Percentiles rank a stretch among this genome's conserved stretches.
Conservation (phyloP, 345 rosid species). For the Leavenworthia alabamica region DNA sequence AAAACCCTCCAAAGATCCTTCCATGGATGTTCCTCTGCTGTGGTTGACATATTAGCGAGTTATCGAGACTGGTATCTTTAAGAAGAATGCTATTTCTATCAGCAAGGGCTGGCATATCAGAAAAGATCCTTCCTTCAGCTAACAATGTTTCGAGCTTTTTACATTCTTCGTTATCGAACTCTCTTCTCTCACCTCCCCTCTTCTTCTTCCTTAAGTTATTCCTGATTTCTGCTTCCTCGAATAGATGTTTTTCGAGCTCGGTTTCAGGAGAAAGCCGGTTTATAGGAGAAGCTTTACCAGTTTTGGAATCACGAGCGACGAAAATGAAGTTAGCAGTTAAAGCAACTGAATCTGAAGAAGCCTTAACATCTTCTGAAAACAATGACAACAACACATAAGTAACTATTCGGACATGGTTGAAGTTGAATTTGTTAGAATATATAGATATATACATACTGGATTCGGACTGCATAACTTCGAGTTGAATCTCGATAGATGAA, state of each 20-base stretch:
- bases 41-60: slow-evolving; percentile 75
- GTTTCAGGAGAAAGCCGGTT: slow-evolving; percentile 70
- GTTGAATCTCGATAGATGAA: slow-evolving; percentile 79
- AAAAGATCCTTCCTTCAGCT: slow-evolving; percentile 72
- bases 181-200: slow-evolving; percentile 47
- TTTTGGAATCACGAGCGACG: slow-evolving; percentile 77
- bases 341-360: slow-evolving; percentile 43
- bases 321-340: slow-evolving; percentile 71
- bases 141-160: slow-evolving; percentile 46
- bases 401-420: neutral
- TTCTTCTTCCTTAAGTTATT: slow-evolving; percentile 55
- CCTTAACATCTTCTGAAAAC: slow-evolving; percentile 40
- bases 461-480: slow-evolving; percentile 54
- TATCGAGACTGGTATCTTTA: slow-evolving; percentile 59
- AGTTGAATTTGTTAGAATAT: neutral
- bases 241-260: slow-evolving; percentile 49
- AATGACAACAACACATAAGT: neutral
- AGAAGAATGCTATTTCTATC: slow-evolving; percentile 80
- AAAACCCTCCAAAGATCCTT: slow-evolving; percentile 69
- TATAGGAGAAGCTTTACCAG: slow-evolving; percentile 67
- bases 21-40: slow-evolving; percentile 83
- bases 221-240: slow-evolving; percentile 70
- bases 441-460: neutral
- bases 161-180: slow-evolving; percentile 35
- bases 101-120: slow-evolving; percentile 79